These are phyloP conservation scores for Amphirosellinia nigrospora DNA, from an alignment of 495 filamentous ascomycete species.

Conservation along the genomic window DNA sequence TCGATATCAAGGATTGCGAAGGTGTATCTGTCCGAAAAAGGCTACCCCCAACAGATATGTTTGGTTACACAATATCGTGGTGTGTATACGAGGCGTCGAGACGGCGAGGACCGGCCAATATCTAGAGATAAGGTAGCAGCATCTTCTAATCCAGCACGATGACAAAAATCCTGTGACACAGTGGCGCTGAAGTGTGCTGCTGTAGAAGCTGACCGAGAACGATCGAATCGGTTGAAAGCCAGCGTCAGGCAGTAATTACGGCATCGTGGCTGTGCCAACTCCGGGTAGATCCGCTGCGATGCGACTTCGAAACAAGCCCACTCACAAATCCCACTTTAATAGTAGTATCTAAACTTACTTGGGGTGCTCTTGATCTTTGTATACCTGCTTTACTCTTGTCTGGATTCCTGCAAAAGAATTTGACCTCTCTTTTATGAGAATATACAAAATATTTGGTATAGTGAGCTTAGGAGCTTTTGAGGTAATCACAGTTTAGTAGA, in stretches of 20 bases:
- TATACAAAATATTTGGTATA: constrained; percentile 5
- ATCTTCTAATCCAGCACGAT: neutral
- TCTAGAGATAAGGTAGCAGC: neutral
- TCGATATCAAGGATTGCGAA: constrained; percentile 10
- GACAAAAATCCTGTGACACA: neutral
- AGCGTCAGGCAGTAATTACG: neutral
- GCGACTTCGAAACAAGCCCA: neutral
- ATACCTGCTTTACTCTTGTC: neutral
- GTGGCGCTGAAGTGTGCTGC: neutral
- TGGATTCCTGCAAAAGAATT: no score
- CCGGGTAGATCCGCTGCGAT: constrained; percentile 27
- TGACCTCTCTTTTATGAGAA: no score
- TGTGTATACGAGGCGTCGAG: neutral
- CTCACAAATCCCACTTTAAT: constrained; percentile 11
- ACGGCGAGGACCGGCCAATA: no score
- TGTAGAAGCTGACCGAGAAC: constrained; percentile 20
- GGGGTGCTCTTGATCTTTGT: constrained; percentile 10
- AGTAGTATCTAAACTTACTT: constrained; percentile 14
- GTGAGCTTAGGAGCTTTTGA: no score
- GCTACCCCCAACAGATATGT: neutral
- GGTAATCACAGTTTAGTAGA: no score
- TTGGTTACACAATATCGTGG: neutral
- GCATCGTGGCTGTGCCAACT: constrained; percentile 23
- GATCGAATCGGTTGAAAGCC: constrained; percentile 4
- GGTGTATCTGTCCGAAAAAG: constrained; percentile 1